A percentile compares a stretch with the other conserved stretches of the same genome.
Evolutionary conservation across 495 filamentous ascomycete genomes (phyloP).

Genomic region (Hypoxylon intermedium): DNA sequence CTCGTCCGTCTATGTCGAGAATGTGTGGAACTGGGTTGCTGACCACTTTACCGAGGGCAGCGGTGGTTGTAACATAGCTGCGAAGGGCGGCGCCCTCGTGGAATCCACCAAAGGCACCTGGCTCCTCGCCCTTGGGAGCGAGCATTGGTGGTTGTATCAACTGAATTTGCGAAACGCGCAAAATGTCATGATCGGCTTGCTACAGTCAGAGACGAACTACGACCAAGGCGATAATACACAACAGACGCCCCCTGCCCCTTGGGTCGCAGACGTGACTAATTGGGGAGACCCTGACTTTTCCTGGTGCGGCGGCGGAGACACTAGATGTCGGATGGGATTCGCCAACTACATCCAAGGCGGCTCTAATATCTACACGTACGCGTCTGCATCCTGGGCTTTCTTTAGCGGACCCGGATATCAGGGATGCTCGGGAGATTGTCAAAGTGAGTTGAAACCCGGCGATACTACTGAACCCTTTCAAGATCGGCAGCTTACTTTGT

Average conservation of each 20-base stretch:
- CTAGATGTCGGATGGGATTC: conserved; percentile 61
- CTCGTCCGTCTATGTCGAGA: conserved; percentile 69
- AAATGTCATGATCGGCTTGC: conserved; percentile 78
- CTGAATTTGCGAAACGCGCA: conserved; percentile 74
- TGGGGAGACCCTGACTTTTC: conserved; percentile 65
- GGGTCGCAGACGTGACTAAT: conserved; percentile 49
- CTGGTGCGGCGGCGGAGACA: conserved; percentile 46
- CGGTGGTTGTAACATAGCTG: conserved; percentile 52
- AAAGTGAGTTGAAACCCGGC: conserved; percentile 39
- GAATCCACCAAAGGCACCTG: conserved; percentile 66
- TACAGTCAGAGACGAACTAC: conserved; percentile 92
- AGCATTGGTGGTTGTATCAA: conserved; percentile 79
- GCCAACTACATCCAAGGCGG: conserved; percentile 67
- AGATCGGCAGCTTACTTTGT: conserved; percentile 20
- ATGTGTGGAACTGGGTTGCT: conserved; percentile 74
- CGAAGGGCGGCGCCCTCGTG: conserved; percentile 61
- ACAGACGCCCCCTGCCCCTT: conserved; percentile 56
- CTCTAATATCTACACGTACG: conserved; percentile 62
- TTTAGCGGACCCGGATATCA: conserved; percentile 60
- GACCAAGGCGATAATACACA: conserved; percentile 78
- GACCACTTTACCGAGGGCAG: conserved; percentile 73
- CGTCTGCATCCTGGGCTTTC: conserved; percentile 72
- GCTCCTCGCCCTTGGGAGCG: conserved; percentile 72
- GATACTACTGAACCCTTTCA: neutral
- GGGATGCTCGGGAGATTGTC: conserved; percentile 46